These are phyloP conservation scores for Nannochloris sp. DNA, from an alignment of 139 green algal species.

Conservation along the genomic window DNA sequence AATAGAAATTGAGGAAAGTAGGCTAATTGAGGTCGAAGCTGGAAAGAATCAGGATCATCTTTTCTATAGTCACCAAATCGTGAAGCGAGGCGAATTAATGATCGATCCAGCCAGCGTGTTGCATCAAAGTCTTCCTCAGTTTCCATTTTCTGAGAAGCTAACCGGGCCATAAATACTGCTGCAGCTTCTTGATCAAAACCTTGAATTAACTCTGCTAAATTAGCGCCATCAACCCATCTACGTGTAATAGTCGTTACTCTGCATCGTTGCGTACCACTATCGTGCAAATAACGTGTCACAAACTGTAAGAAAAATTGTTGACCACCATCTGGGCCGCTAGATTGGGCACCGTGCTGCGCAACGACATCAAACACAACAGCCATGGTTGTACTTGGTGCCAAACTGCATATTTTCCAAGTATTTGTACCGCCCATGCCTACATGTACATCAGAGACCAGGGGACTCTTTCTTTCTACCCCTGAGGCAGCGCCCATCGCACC, in stretches of 20 bases:
- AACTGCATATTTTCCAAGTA: slow-evolving; percentile 75
- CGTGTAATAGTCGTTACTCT: slow-evolving; percentile 89
- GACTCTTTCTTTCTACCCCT: slow-evolving; percentile 71
- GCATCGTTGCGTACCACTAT: slow-evolving; percentile 63
- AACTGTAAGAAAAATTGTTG: slow-evolving; percentile 95
- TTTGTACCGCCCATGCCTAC: slow-evolving; percentile 87
- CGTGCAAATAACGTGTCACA: slow-evolving; percentile 77
- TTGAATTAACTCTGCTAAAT: slow-evolving; percentile 64
- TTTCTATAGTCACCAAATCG: slow-evolving; percentile 67
- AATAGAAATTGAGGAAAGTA: slow-evolving; percentile 99
- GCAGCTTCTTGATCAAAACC: slow-evolving; percentile 96
- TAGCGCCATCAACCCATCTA: slow-evolving; percentile 60
- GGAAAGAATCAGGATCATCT: slow-evolving; percentile 90
- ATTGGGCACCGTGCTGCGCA: slow-evolving; percentile 19
- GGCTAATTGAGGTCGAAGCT: slow-evolving; percentile 71
- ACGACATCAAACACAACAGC: slow-evolving; percentile 78
- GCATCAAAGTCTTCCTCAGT: slow-evolving; percentile 96
- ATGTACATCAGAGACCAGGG: slow-evolving; percentile 65
- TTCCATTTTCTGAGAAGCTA: slow-evolving; percentile 84
- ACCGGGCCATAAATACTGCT: slow-evolving; percentile 78
- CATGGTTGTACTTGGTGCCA: slow-evolving; percentile 72
- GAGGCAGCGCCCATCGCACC: slow-evolving; percentile 79
- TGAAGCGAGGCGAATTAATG: slow-evolving; percentile 43
- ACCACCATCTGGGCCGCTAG: not conserved
- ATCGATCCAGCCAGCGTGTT: slow-evolving; percentile 86